Conservation (phyloP, 2,329 filamentous ascomycete species). For the Emergomyces africanus region DNA sequence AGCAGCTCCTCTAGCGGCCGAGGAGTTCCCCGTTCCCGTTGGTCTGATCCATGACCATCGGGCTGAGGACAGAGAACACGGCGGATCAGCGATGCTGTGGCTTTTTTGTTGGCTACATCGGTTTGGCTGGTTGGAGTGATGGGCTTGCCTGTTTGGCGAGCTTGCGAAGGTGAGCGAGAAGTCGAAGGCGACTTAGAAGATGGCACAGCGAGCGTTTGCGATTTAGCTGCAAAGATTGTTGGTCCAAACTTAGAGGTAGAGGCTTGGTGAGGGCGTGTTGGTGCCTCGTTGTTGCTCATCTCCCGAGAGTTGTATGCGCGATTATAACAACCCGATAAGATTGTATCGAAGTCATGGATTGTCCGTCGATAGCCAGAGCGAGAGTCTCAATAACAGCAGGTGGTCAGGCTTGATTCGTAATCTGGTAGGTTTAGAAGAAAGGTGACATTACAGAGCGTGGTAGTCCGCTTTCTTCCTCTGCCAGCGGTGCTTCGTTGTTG, state of each 20-base stretch:
- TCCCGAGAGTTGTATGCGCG: constrained; percentile 15
- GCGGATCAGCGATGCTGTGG: constrained; percentile 70
- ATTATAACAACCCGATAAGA: not conserved
- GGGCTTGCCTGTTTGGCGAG: constrained; percentile 12
- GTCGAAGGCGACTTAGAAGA: constrained; percentile 20
- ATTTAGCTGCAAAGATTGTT: constrained; percentile 21
- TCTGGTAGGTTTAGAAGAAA: not conserved
- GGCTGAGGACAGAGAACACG: constrained; percentile 66
- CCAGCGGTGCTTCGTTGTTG: not conserved
- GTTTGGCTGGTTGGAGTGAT: constrained; percentile 20
- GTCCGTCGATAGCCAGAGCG: not conserved
- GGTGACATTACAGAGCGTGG: not conserved
- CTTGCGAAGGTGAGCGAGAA: constrained; percentile 21
- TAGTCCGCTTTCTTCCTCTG: not conserved
- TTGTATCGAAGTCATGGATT: constrained; percentile 2
- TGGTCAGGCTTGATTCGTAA: not conserved
- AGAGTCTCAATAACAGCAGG: not conserved
- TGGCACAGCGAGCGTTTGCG: constrained; percentile 16
- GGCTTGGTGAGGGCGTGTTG: constrained; percentile 29
- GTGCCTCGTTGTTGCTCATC: constrained; percentile 25
- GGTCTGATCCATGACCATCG: constrained; percentile 33
- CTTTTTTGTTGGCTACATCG: constrained; percentile 56
- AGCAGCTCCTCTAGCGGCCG: constrained; percentile 67
- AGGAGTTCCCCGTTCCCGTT: constrained; percentile 45
- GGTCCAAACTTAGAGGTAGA: constrained; percentile 26